phyloP scores from a whole-genome alignment of 2,329 filamentous ascomycete genomes.

The Colletotrichum eleusines region DNA sequence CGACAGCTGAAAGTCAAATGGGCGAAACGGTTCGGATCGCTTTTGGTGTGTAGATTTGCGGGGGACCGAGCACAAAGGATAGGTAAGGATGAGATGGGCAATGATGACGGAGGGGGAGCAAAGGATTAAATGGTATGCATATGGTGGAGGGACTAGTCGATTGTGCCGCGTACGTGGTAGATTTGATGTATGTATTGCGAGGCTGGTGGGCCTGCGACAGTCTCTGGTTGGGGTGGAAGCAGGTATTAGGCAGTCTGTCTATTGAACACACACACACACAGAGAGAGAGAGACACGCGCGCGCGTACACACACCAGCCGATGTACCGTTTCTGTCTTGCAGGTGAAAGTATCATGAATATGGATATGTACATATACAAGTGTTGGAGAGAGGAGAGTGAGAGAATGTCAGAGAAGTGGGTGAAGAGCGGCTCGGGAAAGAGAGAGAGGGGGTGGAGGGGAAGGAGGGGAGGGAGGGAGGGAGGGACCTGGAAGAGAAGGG shows the following conservation, averaged over 20 bases:
- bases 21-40: slow-evolving; percentile 15
- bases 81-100: slow-evolving; percentile 16
- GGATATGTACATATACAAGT: slow-evolving; percentile 6
- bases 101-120: slow-evolving; percentile 39
- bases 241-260: not conserved
- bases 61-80: slow-evolving; percentile 35
- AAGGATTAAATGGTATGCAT: slow-evolving; percentile 34
- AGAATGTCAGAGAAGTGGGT: slow-evolving; percentile 31
- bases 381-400: slow-evolving; percentile 19
- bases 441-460: not conserved
- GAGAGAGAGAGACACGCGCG: not conserved
- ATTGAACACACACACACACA: slow-evolving; percentile 6
- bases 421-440: slow-evolving; percentile 25
- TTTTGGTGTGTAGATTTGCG: slow-evolving; percentile 22
- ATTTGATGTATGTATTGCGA: slow-evolving; percentile 25
- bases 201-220: slow-evolving; percentile 29
- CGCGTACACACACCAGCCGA: not conserved
- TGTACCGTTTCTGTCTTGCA: not conserved
- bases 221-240: slow-evolving; percentile 23
- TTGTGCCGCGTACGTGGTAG: slow-evolving; percentile 1
- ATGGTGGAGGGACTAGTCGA: slow-evolving; percentile 12
- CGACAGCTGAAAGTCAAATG: slow-evolving; percentile 23
- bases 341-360: not conserved
- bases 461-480: too few relatives aligned
- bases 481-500: slow-evolving; percentile 10